Evolutionary conservation across 495 filamentous ascomycete species (phyloP).

Genomic region (Penicillium nucicola): DNA sequence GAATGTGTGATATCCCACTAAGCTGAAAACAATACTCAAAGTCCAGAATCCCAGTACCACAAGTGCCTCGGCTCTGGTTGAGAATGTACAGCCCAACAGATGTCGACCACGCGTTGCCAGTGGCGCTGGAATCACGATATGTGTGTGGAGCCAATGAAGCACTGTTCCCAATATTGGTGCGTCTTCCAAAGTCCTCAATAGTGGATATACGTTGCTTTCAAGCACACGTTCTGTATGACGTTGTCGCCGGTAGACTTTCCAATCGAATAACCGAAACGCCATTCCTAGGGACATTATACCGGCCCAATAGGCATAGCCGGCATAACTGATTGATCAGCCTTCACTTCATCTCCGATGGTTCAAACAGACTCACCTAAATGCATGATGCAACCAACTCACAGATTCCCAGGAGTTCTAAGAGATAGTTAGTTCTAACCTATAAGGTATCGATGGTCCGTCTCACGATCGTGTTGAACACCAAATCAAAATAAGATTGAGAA

Average conservation of each 20-base stretch:
- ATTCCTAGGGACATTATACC: constrained; percentile 25
- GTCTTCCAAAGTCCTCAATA: not conserved
- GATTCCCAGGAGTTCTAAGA: constrained; percentile 34
- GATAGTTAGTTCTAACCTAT: not conserved
- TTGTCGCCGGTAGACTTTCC: constrained; percentile 1
- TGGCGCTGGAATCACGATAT: constrained; percentile 35
- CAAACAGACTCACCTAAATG: constrained; percentile 29
- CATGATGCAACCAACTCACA: constrained; percentile 35
- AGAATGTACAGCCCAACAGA: constrained; percentile 36
- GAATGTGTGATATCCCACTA: constrained; percentile 34
- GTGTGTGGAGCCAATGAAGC: constrained; percentile 26
- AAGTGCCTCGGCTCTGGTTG: constrained; percentile 39
- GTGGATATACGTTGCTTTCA: constrained; percentile 8
- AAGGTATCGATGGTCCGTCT: not conserved
- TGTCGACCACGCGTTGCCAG: constrained; percentile 22
- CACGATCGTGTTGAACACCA: constrained; percentile 36
- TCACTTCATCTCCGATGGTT: not conserved
- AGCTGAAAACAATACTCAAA: constrained; percentile 34
- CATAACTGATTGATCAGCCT: constrained; percentile 14
- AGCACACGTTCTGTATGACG: not conserved
- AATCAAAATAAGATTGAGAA: constrained; percentile 25
- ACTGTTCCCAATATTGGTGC: not conserved
- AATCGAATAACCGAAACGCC: constrained; percentile 16
- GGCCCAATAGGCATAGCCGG: constrained; percentile 35
- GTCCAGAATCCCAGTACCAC: constrained; percentile 39